Evolutionary conservation across 2,329 filamentous ascomycete species (phyloP), one percentile per base, ranked within the genome.

Genomic region (Camillea tinctor): DNA sequence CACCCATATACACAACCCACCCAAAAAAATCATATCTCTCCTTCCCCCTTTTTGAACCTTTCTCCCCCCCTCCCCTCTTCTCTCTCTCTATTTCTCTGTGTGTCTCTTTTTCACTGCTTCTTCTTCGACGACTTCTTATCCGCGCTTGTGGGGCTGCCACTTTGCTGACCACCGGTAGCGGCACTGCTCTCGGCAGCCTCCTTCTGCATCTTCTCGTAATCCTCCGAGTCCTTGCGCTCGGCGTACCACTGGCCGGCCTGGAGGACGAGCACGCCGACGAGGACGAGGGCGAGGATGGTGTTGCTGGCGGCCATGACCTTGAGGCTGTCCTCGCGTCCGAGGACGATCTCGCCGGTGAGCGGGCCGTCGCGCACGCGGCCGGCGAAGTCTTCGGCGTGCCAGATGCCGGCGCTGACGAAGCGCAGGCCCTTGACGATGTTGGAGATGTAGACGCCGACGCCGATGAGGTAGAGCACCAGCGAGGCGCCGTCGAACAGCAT

Each of bases 201-300:
- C 62, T 73, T 80, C 75, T 81, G 53, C 20, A 89, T 82, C 73
- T 86, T 84, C 71, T 85, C 86, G 58, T 84, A 82, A 76, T 97
- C 93, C 74, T 93, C 90, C 71, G 84, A 83, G 77, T 98, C 93
- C 79, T 96, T 96, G 73, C 91, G 85, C 84, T 98, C 93, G 23
- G 95, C 95, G 79, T 99, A 99, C 95, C 94, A 98, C 83, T 98
- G 92, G 11, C 95, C 95, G 20, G 92, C 92, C 85, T 99, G 95
- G 72, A 99, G 79, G 36, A 97, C 91, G 66, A 99, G 75, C 9
- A 99, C 91, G 4, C 95, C 95, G 2, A 98, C 88, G 56, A 99
- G 79, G 26, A 99, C 92, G 51, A 99, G 84, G 40, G 94, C 95
- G 59, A 98, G 78, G 73, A 99, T 99, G 2, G 95, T 98, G 77